Evolutionary conservation across 139 green algal genomes (phyloP).

Genomic region (Medakamo hakoo): DNA sequence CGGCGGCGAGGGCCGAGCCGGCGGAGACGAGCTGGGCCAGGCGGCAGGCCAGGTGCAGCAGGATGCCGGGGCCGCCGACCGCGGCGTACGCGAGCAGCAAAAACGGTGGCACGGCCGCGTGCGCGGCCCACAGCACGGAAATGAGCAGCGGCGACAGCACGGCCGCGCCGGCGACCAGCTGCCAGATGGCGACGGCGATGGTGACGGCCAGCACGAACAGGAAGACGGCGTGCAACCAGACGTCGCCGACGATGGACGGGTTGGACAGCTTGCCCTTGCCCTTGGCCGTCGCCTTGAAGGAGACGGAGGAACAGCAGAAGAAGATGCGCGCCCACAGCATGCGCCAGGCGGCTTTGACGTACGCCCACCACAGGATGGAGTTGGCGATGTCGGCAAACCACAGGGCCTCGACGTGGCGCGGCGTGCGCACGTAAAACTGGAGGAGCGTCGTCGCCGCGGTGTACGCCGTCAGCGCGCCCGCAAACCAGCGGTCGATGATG

Average conservation of each 20-base stretch:
- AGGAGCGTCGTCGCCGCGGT: constrained; percentile 22
- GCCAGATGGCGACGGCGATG: constrained; percentile 21
- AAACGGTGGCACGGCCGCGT: neutral
- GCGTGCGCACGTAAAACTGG: constrained; percentile 17
- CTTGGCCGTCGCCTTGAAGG: constrained; percentile 48
- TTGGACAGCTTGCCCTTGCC: neutral
- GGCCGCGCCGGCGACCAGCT: constrained; percentile 13
- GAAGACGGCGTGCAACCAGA: constrained; percentile 17
- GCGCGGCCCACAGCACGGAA: constrained; percentile 18
- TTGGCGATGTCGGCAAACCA: constrained; percentile 33
- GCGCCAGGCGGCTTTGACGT: constrained; percentile 26
- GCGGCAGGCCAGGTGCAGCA: neutral
- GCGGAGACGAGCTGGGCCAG: neutral
- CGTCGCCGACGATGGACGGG: constrained; percentile 9
- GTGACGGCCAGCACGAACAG: constrained; percentile 11
- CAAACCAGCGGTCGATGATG: constrained; percentile 32
- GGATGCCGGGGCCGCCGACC: neutral
- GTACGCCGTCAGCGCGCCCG: constrained; percentile 37
- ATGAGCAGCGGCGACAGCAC: constrained; percentile 19
- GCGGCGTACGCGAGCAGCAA: neutral
- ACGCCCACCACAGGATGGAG: constrained; percentile 34
- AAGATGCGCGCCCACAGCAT: constrained; percentile 19
- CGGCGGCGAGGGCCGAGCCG: too few relatives aligned
- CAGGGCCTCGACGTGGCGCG: constrained; percentile 18
- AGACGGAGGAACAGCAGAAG: constrained; percentile 9